Conservation (phyloP, 176 grass and related monocot genomes). For the Tillandsia leiboldiana region DNA sequence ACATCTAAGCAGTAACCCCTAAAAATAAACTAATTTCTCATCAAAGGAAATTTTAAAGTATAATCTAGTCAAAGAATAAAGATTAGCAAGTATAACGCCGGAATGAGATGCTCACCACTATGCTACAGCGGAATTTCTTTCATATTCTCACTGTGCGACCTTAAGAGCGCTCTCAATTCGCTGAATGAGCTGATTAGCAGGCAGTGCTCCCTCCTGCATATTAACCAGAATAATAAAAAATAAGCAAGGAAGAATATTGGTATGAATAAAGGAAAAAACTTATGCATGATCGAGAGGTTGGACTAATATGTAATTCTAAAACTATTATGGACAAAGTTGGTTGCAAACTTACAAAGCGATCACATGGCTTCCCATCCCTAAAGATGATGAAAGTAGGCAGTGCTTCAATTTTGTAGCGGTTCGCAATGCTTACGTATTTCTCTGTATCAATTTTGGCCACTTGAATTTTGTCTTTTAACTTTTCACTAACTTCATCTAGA, state of each 20-base stretch:
- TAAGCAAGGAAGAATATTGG: slow-evolving; percentile 8
- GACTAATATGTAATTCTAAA: background rate
- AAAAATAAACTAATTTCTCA: too few species aligned
- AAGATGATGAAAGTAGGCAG: slow-evolving; percentile 95
- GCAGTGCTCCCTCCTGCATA: slow-evolving; percentile 78
- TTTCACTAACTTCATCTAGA: slow-evolving; percentile 86
- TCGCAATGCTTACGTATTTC: slow-evolving; percentile 82
- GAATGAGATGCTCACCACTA: background rate
- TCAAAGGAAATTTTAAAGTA: too few species aligned
- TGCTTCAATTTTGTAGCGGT: slow-evolving; percentile 63
- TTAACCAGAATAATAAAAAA: slow-evolving; percentile 2
- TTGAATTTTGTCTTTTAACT: slow-evolving; percentile 75
- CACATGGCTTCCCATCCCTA: slow-evolving; percentile 78
- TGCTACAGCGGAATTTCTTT: background rate
- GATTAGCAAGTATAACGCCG: too few species aligned
- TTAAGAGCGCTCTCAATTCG: slow-evolving; percentile 65
- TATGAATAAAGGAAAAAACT: background rate
- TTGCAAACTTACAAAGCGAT: slow-evolving; percentile 71
- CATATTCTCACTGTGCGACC: background rate
- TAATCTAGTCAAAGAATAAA: too few species aligned
- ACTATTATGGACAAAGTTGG: background rate
- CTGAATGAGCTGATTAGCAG: slow-evolving; percentile 68
- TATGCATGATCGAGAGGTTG: background rate
- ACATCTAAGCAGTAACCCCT: too few species aligned
- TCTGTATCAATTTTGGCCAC: slow-evolving; percentile 98